Percentiles rank a stretch among this genome's conserved stretches.
Conservation (phyloP, 257 asterid species). For the Linderniella brevidens region DNA sequence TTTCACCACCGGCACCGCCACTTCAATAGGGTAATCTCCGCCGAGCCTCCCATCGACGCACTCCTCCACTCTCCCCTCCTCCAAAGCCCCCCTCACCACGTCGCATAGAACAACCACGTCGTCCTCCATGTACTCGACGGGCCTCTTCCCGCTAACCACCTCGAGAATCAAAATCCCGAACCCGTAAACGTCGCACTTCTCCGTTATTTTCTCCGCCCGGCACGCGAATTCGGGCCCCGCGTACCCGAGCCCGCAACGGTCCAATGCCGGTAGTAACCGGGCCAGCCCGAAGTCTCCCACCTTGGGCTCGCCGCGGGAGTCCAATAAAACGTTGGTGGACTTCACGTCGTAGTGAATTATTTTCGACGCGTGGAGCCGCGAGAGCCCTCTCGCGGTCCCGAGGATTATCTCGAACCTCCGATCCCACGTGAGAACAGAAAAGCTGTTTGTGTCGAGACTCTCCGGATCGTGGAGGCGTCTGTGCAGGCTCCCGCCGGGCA, state of each 20-base stretch:
- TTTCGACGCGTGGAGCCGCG: constrained; percentile 41
- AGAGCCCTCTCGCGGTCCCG: constrained; percentile 52
- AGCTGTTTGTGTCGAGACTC: constrained; percentile 6
- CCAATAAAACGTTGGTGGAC: constrained; percentile 43
- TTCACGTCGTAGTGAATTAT: constrained; percentile 66
- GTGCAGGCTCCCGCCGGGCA: constrained; percentile 41
- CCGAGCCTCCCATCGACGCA: constrained; percentile 39
- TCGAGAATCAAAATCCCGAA: constrained; percentile 50
- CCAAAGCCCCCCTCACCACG: constrained; percentile 60
- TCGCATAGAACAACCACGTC: constrained; percentile 70
- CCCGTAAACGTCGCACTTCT: constrained; percentile 71
- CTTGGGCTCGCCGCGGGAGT: constrained; percentile 39
- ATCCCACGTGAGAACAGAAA: constrained; percentile 46
- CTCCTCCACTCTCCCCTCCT: constrained; percentile 54
- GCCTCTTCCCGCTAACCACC: constrained; percentile 58
- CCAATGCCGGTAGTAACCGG: constrained; percentile 41
- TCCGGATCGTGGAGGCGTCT: constrained; percentile 42
- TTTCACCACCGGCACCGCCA: constrained; percentile 59
- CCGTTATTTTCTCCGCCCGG: constrained; percentile 65
- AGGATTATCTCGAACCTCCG: constrained; percentile 48
- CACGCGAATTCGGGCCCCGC: constrained; percentile 86
- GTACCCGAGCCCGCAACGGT: constrained; percentile 74
- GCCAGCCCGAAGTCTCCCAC: constrained; percentile 69
- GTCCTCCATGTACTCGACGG: constrained; percentile 79
- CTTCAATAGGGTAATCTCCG: constrained; percentile 41